Base-by-base conservation (phyloP, 305 asterid genomes). In the Nicotiana rustica region DNA sequence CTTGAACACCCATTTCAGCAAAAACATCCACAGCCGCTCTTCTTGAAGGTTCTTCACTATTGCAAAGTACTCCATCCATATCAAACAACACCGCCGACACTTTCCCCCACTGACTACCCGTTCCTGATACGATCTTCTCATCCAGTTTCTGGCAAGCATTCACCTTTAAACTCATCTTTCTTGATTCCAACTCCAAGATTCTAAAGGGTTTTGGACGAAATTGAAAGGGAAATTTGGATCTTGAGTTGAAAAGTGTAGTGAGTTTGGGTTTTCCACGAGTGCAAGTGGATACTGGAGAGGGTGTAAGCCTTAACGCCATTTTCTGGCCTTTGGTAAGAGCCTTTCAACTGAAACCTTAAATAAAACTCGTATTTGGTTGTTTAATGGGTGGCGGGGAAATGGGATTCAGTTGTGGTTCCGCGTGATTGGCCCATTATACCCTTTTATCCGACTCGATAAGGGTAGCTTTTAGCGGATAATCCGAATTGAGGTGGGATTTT, bases 21-120 rank as follows among this genome's bases (percentile, higher is more conserved):
- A 95, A 96, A 61, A 96, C 90, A 70, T 96, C 98, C 12, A 96
- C 99, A 35, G 94, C 99, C 25, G 98, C 98, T 91, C 86, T 86
- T 86, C 98, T 91, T 9, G 99, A 96, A 1, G 91, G 89, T 82
- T 94, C 98, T 83, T 96, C 99, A 67, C 99, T 96, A 87, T 96
- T 91, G 66, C 99, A 96, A 29, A 96, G 89, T 82, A 96, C 98
- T 44, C 98, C 99, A 80, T 96, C 99, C 99, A 94, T 96, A 81
- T 96, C 99, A 84, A 96, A 96, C 87, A 96, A 86, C 86, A 95
- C 99, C 3, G 98, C 97, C 56, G 98, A 93, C 44, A 96, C 98
- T 85, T 92, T 92, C 10, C 96, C 95, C 98, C 99, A 94, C 47
- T 89, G 91, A 0, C 52, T 84, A 47, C 83, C 92, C 13, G 88